Percentiles rank a stretch among this genome's conserved stretches.
Conservation (phyloP, 352 stramenopile genomes). For the Globisporangium lucens region DNA sequence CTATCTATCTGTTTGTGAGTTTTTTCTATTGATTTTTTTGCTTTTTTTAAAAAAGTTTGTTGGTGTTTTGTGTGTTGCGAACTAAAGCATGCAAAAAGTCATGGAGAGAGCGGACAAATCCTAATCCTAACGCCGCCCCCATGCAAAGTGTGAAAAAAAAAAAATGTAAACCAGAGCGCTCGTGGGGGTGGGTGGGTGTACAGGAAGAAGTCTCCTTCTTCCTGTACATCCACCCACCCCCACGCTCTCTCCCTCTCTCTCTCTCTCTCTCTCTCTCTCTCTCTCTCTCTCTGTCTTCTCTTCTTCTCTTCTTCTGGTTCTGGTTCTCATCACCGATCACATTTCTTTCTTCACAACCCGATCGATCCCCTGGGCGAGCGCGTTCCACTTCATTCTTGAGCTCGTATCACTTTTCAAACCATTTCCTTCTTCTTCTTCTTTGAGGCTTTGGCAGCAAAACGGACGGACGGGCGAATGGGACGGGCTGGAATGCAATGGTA, state of each 20-base stretch:
- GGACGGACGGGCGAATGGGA: background rate
- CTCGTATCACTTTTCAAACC: background rate
- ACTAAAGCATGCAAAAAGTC: background rate
- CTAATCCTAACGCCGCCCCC: constrained; percentile 8
- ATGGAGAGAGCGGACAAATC: background rate
- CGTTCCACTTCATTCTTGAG: too few relatives aligned
- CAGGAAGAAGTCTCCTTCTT: too few relatives aligned
- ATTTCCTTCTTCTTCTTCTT: background rate
- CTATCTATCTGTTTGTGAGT: background rate
- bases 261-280: too few relatives aligned
- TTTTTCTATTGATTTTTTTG: constrained; percentile 7
- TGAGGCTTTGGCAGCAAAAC: background rate
- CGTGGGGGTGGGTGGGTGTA: too few relatives aligned
- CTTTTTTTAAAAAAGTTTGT: background rate
- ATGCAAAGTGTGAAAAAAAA: background rate
- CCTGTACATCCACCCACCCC: too few relatives aligned
- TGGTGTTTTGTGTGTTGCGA: background rate
- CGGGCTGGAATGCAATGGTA: too few relatives aligned
- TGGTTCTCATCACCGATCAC: too few relatives aligned
- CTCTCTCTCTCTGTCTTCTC: too few relatives aligned
- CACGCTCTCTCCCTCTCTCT: too few relatives aligned
- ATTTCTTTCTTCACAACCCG: too few relatives aligned
- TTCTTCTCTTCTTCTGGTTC: too few relatives aligned
- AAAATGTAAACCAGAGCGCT: background rate
- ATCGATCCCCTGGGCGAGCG: too few relatives aligned